A percentile compares a stretch with the other conserved stretches of the same genome.
Evolutionary conservation across 2,329 filamentous ascomycete genomes (phyloP).

Genomic region (Monosporascus sp.): DNA sequence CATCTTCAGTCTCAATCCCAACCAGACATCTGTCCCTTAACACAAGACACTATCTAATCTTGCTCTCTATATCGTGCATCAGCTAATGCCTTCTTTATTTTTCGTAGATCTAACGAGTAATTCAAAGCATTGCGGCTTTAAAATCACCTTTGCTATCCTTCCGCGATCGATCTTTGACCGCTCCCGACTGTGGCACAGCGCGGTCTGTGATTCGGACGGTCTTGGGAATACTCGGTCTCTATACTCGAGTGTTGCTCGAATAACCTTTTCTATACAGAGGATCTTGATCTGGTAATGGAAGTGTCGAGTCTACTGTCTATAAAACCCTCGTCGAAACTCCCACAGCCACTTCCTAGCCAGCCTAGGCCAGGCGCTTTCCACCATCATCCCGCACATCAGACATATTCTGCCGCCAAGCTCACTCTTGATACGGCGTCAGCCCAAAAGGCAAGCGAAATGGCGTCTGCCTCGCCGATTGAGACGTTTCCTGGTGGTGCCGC

Average conservation of each 20-base stretch:
- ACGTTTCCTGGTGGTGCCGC: constrained; percentile 27
- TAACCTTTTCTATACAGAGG: constrained; percentile 5
- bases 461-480: constrained; percentile 42
- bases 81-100: constrained; percentile 11
- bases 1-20: constrained; percentile 10
- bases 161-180: constrained; percentile 23
- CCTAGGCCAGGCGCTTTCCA: constrained; percentile 23
- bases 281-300: constrained; percentile 24
- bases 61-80: constrained; percentile 1
- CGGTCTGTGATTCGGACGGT: constrained; percentile 7
- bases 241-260: constrained; percentile 8
- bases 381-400: constrained; percentile 13
- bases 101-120: constrained; percentile 7
- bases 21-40: constrained; percentile 5
- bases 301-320: constrained; percentile 23
- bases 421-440: constrained; percentile 21
- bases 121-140: constrained; percentile 7
- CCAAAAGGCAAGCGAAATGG: constrained; percentile 33
- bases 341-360: constrained; percentile 13
- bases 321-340: constrained; percentile 17
- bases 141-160: background rate
- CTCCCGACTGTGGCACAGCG: constrained; percentile 3
- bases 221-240: constrained; percentile 3
- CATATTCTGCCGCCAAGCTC: constrained; percentile 13
- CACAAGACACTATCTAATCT: constrained; percentile 2